These are phyloP conservation scores for Colletotrichum spinosum DNA, from an alignment of 2,329 filamentous ascomycete genomes.

Conservation along the genomic window DNA sequence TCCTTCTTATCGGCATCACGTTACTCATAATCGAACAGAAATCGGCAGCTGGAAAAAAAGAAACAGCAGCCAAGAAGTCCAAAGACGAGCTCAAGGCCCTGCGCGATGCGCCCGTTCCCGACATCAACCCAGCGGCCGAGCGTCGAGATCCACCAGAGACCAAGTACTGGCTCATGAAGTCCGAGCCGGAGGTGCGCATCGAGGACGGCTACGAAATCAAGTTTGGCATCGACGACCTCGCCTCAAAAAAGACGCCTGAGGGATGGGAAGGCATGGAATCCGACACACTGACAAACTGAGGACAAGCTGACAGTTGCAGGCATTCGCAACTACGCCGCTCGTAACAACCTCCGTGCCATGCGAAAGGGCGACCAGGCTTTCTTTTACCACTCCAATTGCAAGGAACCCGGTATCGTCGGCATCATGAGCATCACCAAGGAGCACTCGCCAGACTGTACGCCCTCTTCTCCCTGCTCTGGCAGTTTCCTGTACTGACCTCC, in stretches of 20 bases:
- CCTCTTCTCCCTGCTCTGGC: too few relatives aligned
- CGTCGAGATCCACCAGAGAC: constrained; percentile 47
- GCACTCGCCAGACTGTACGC: constrained; percentile 80
- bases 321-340: constrained; percentile 59
- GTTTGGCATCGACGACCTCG: constrained; percentile 94
- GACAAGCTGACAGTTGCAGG: constrained; percentile 2
- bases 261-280: constrained; percentile 83
- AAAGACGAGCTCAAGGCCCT: constrained; percentile 34
- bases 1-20: too few relatives aligned
- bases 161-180: constrained; percentile 85
- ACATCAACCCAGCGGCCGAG: constrained; percentile 51
- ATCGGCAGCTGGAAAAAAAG: constrained; percentile 19
- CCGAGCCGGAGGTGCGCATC: constrained; percentile 86
- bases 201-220: constrained; percentile 90
- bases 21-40: not conserved
- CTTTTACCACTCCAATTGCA: constrained; percentile 97
- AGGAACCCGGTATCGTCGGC: constrained; percentile 87
- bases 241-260: constrained; percentile 78
- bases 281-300: not conserved
- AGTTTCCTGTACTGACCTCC: not conserved
- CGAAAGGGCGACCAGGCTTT: constrained; percentile 91
- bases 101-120: constrained; percentile 43
- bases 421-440: constrained; percentile 91
- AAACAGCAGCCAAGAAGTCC: constrained; percentile 14
- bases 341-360: constrained; percentile 93